These are phyloP conservation scores for Glycine tomentella DNA, from an alignment of 306 rosid species.

Conservation along the genomic window DNA sequence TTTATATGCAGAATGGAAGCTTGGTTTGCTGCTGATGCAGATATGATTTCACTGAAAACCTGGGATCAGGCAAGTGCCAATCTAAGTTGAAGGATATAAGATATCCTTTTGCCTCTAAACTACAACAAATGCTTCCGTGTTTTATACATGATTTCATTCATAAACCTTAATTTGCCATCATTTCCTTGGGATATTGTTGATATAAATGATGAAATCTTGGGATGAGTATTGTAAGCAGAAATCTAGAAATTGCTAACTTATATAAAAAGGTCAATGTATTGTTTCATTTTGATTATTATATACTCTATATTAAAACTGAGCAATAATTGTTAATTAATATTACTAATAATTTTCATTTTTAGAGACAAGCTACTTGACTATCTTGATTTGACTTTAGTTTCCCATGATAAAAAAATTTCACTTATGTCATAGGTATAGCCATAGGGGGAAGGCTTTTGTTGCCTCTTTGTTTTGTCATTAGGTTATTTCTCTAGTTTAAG, in stretches of 20 bases:
- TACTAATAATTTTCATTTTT: background rate
- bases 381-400: constrained; percentile 9
- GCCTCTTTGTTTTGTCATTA: too few species aligned
- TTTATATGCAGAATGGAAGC: constrained; percentile 85
- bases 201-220: constrained; percentile 1
- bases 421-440: background rate
- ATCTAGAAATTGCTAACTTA: background rate
- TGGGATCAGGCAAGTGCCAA: constrained; percentile 84
- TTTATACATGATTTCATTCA: constrained; percentile 30
- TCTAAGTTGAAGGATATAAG: constrained; percentile 37
- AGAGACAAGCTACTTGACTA: background rate
- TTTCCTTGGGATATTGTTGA: constrained; percentile 29
- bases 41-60: constrained; percentile 73
- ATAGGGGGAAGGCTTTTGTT: background rate
- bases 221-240: constrained; percentile 15
- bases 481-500: background rate
- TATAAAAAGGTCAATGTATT: background rate
- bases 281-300: constrained; percentile 16
- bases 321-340: background rate
- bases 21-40: constrained; percentile 90
- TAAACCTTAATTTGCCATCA: constrained; percentile 2
- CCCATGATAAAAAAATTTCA: background rate
- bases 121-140: background rate
- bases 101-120: constrained; percentile 15
- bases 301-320: background rate